A percentile compares a stretch with the other conserved stretches of the same genome.
Conservation (phyloP, 805 yeast genomes). For the Pichia gijzeniarum region DNA sequence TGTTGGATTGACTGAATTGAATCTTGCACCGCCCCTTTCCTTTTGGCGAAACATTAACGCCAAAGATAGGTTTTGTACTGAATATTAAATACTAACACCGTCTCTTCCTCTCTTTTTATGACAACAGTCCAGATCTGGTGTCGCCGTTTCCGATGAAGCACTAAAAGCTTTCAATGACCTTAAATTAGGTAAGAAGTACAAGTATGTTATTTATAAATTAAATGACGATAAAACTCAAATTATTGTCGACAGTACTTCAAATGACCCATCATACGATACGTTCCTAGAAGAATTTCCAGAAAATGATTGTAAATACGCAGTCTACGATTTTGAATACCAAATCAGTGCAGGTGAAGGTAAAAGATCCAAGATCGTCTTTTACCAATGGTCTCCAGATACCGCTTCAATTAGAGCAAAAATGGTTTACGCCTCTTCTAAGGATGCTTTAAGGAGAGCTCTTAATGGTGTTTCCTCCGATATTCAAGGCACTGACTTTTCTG, state of each 20-base stretch:
- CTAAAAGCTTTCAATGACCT: constrained; percentile 91
- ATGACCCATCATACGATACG: constrained; percentile 68
- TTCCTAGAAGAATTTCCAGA: constrained; percentile 90
- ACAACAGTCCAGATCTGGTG: constrained; percentile 36
- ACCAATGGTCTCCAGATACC: constrained; percentile 97
- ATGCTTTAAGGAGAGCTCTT: constrained; percentile 93
- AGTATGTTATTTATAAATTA: constrained; percentile 74
- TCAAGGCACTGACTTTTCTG: constrained; percentile 97
- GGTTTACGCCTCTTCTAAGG: constrained; percentile 98
- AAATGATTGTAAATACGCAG: constrained; percentile 92
- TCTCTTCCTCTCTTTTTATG: not conserved
- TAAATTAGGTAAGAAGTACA: constrained; percentile 86
- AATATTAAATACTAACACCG: constrained; percentile 8
- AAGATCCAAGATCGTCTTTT: constrained; percentile 63
- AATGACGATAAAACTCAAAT: constrained; percentile 87
- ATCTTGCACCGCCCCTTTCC: too few species aligned
- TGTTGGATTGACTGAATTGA: too few species aligned
- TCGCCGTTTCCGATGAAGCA: constrained; percentile 80
- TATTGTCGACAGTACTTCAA: constrained; percentile 77
- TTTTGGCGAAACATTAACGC: too few species aligned
- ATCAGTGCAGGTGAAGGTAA: constrained; percentile 87
- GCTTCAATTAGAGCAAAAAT: constrained; percentile 94
- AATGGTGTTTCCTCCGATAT: constrained; percentile 92
- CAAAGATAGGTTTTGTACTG: too few species aligned
- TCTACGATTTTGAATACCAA: constrained; percentile 95